Evolutionary conservation across 441 rosid genomes (phyloP).

Genomic region (Cnidoscolus chayamansa): DNA sequence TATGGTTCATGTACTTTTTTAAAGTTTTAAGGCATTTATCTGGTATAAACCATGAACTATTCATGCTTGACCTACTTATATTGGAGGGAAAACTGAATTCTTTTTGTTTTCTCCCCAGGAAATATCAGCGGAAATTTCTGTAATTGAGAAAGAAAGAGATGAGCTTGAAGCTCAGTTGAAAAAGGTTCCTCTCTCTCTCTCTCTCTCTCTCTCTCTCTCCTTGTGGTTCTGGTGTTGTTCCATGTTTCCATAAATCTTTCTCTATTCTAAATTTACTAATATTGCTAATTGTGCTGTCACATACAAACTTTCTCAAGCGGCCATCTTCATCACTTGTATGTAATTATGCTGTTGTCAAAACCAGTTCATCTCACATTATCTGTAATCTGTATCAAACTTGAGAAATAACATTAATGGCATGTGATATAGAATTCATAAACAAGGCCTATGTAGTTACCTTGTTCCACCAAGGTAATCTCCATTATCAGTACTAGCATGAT

Average conservation of each 20-base stretch:
- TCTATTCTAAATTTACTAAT: not conserved
- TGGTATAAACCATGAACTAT: not conserved
- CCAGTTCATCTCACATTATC: not conserved
- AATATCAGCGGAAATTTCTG: conserved; percentile 68
- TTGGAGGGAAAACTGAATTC: conserved; percentile 1
- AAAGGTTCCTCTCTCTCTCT: conserved; percentile 39
- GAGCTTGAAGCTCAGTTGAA: conserved; percentile 90
- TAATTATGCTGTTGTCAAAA: not conserved
- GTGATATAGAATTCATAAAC: too few relatives aligned
- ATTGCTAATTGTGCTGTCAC: not conserved
- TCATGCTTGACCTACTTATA: not conserved
- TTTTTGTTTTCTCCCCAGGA: conserved; percentile 43
- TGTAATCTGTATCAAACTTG: too few relatives aligned
- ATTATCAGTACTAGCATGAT: not conserved
- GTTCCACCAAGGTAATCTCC: not conserved
- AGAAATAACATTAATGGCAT: not conserved
- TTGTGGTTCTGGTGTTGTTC: not conserved
- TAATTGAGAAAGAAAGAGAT: conserved; percentile 74
- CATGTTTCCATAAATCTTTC: conserved; percentile 1
- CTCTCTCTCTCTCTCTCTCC: not conserved
- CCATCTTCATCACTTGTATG: not conserved
- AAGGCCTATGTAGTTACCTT: not conserved
- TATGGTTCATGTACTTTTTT: conserved; percentile 4
- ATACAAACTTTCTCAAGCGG: not conserved
- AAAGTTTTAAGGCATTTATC: not conserved